phyloP scores from a whole-genome alignment of 2,329 filamentous ascomycete genomes.

The Botrytis byssoidea region DNA sequence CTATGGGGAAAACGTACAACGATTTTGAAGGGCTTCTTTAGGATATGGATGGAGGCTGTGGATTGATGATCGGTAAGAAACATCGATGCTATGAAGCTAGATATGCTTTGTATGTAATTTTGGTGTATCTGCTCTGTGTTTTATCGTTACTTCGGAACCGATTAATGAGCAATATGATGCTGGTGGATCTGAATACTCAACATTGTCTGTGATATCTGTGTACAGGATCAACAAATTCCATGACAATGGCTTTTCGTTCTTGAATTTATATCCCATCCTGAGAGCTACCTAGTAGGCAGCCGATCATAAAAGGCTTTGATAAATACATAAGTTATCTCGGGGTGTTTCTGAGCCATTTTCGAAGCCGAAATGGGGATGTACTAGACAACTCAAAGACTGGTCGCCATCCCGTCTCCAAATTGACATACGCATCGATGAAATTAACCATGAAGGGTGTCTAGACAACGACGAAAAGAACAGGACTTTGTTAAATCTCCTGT shows the following conservation, averaged over 20 bases:
- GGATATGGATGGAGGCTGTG: background rate
- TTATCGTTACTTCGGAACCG: background rate
- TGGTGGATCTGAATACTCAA: background rate
- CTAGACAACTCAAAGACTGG: background rate
- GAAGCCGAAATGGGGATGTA: background rate
- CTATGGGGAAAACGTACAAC: background rate
- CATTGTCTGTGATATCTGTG: background rate
- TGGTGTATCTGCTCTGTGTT: background rate
- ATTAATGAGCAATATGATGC: background rate
- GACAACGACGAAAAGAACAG: background rate
- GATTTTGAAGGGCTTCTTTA: background rate
- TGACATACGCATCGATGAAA: background rate
- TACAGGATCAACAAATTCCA: background rate
- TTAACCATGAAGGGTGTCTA: background rate
- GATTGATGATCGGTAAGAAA: background rate
- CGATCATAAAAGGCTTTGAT: background rate
- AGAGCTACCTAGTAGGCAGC: background rate
- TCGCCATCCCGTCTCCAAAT: background rate
- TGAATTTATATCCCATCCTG: accelerated
- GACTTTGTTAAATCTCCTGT: background rate
- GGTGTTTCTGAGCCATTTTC: background rate
- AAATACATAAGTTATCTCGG: background rate
- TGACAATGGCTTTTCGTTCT: background rate
- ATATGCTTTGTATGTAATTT: background rate
- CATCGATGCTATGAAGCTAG: background rate